Percentiles rank a stretch among this genome's conserved stretches.
Evolutionary conservation across 208 protist species (phyloP).

Genomic region (Crithidia bombi): DNA sequence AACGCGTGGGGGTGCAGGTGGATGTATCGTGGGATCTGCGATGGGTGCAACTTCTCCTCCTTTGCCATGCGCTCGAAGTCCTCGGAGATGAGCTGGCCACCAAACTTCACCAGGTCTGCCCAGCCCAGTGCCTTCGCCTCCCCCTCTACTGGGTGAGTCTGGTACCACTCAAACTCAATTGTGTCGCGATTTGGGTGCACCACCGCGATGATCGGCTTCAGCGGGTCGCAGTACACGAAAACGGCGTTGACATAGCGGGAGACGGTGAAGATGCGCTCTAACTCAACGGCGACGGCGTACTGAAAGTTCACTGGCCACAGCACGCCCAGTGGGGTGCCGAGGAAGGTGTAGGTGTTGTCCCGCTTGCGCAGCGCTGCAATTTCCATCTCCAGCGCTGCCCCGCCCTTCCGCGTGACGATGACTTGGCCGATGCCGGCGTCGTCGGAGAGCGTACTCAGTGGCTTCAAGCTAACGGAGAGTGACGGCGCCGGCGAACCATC

Average conservation of each 20-base stretch:
- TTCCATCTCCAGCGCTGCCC: slow-evolving; percentile 43
- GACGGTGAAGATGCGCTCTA: slow-evolving; percentile 74
- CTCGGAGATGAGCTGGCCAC: slow-evolving; percentile 53
- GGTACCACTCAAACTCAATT: slow-evolving; percentile 85
- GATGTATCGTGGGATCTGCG: slow-evolving; percentile 64
- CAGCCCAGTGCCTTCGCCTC: slow-evolving; percentile 48
- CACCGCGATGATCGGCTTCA: slow-evolving; percentile 80
- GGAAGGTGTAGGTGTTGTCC: slow-evolving; percentile 59
- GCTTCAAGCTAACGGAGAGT: slow-evolving; percentile 56
- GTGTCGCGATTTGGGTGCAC: slow-evolving; percentile 86
- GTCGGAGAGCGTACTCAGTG: slow-evolving; percentile 44
- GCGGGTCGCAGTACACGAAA: slow-evolving; percentile 80
- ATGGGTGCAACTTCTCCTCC: slow-evolving; percentile 63
- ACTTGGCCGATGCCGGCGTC: slow-evolving; percentile 71
- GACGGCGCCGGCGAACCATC: slow-evolving; percentile 75
- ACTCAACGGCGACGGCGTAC: slow-evolving; percentile 64
- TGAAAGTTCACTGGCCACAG: slow-evolving; percentile 84
- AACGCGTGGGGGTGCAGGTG: slow-evolving; percentile 91
- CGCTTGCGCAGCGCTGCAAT: slow-evolving; percentile 76
- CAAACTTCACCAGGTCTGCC: slow-evolving; percentile 71
- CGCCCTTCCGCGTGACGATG: slow-evolving; percentile 26
- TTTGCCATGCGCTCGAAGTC: slow-evolving; percentile 64
- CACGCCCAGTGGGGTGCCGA: slow-evolving; percentile 68
- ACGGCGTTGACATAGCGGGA: slow-evolving; percentile 88
- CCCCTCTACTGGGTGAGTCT: slow-evolving; percentile 22